Base-by-base conservation (phyloP, 352 stramenopile genomes). In the Pythium folliculosum region DNA sequence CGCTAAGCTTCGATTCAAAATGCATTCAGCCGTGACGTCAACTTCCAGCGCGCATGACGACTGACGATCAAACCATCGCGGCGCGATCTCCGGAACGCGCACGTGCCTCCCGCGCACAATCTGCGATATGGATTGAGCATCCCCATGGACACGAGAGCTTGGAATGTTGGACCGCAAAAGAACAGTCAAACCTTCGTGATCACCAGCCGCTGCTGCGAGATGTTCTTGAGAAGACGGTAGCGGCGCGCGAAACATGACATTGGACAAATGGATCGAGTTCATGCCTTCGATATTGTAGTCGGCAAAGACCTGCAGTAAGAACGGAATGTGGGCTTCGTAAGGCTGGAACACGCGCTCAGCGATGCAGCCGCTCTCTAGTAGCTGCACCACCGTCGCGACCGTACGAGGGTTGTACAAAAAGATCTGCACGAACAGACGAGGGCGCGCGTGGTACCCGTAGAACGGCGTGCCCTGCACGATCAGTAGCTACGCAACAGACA, bases 231-330 rank as follows among this genome's bases (percentile, higher is more conserved):
- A 63, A 2, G 70, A 58, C 53, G 86, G 86, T 44, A 94, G 62
- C 30, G 86, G 86, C 54, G 84, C 84, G 50, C 86, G 77, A 63
- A 91, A 94, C 82, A 87, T 92, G 40, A 85, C 75, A 43, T 93
- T 82, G 23, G 75, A 74, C 17, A 97, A 69, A 56, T 86, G 79
- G 22, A 97, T 66, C 12, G 78, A 77, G 67, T 92, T 96, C 88
- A 97, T 97, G n/a, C 91, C 91, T 80, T 96, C 90, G 35, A 97
- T 95, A 43, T 94, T 92, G 75, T 97, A 96, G 69, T 97, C 91
- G 1, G 90, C 88, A 77, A 97, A 97, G 6, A 94, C 77, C 83
- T 95, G 91, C 23, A 97, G 67, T 8, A 96, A 57, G 61, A 96
- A 97, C 27, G 89, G 89, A 13, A 97, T 82, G 61, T 97, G 91